Evolutionary conservation across 129 eudicot species (phyloP).

Genomic region (Kitagawia praeruptora): DNA sequence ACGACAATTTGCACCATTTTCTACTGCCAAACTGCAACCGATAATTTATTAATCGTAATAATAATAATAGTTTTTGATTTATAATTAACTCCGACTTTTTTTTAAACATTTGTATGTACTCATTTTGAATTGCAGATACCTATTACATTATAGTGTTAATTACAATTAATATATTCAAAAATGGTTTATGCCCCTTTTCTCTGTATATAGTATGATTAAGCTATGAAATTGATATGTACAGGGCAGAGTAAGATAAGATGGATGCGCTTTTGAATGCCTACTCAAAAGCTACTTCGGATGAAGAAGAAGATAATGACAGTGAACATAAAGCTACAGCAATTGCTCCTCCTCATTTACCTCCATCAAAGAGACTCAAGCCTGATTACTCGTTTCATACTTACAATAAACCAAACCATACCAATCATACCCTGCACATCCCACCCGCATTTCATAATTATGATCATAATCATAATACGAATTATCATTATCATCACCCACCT

Average conservation of each 20-base stretch:
- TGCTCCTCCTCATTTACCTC: neutral
- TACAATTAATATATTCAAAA: no score
- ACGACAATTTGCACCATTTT: no score
- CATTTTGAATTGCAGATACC: neutral
- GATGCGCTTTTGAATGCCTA: neutral
- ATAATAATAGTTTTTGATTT: no score
- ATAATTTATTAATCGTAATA: neutral
- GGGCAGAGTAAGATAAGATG: neutral
- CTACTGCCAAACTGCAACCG: neutral
- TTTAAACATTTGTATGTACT: no score
- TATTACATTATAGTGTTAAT: neutral
- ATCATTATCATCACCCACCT: constrained; percentile 14
- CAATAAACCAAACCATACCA: neutral
- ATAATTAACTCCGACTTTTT: neutral
- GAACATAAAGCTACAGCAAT: neutral
- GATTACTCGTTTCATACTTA: neutral
- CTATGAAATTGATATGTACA: neutral
- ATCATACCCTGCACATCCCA: neutral
- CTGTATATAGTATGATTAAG: neutral
- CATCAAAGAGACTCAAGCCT: neutral
- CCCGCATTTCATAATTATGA: neutral
- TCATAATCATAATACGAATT: neutral
- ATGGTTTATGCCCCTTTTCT: neutral
- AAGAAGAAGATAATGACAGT: neutral
- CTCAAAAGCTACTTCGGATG: neutral